phyloP scores from a whole-genome alignment of 2,329 filamentous ascomycete genomes.

The Ophiostoma ips region DNA sequence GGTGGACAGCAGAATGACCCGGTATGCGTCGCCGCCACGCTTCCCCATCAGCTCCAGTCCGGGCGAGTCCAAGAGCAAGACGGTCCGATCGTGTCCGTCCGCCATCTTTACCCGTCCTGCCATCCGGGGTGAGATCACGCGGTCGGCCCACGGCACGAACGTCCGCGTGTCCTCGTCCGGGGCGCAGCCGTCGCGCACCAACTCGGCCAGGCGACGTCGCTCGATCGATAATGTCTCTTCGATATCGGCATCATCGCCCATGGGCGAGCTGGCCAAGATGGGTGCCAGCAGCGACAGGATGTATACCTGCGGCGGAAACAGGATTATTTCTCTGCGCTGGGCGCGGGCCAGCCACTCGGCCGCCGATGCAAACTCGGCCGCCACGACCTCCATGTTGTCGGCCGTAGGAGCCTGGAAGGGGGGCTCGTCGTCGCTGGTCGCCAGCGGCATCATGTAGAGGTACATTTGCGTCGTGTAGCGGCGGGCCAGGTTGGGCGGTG shows the following conservation, averaged over 20 bases:
- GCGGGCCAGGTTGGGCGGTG: conserved; percentile 55
- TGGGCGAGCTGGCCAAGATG: conserved; percentile 27
- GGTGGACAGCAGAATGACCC: conserved; percentile 39
- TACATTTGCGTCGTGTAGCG: conserved; percentile 97
- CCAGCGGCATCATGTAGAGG: conserved; percentile 67
- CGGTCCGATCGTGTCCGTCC: conserved; percentile 30
- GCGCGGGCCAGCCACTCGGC: conserved; percentile 55
- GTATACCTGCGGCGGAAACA: conserved; percentile 85
- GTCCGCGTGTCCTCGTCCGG: conserved; percentile 22
- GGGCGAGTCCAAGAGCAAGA: conserved; percentile 44
- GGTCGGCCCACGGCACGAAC: conserved; percentile 37
- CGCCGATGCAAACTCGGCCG: conserved; percentile 57
- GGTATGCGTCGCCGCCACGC: conserved; percentile 42
- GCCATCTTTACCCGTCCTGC: conserved; percentile 27
- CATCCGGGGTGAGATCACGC: conserved; percentile 44
- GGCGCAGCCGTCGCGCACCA: conserved; percentile 29
- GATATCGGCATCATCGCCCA: conserved; percentile 13
- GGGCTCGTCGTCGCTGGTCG: conserved; percentile 21
- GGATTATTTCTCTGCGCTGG: conserved; percentile 51
- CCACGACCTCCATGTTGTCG: conserved; percentile 42
- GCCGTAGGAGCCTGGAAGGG: conserved; percentile 30
- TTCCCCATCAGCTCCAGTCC: conserved; percentile 37
- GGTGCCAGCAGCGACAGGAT: conserved; percentile 46
- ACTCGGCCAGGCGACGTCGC: conserved; percentile 37
- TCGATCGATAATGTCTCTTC: conserved; percentile 22